Conservation (phyloP, 805 yeast genomes). For the Candida boidinii region DNA sequence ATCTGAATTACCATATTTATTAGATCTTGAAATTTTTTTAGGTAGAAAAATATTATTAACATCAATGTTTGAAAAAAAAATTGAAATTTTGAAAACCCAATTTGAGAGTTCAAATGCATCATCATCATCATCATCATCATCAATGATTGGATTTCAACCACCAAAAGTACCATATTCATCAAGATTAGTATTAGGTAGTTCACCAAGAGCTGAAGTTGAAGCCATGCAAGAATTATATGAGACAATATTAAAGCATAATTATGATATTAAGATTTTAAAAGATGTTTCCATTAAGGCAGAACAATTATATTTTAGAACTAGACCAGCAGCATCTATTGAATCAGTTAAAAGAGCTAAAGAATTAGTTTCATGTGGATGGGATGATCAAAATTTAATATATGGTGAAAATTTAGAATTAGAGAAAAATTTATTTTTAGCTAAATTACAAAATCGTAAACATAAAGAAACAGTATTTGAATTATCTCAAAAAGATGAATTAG, state of each 20-base stretch:
- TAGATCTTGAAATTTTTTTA: conserved; percentile 84
- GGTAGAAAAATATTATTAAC: conserved; percentile 75
- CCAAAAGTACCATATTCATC: conserved; percentile 66
- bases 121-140: conserved; percentile 24
- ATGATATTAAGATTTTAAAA: conserved; percentile 55
- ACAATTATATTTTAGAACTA: conserved; percentile 73
- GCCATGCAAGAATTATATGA: conserved; percentile 63
- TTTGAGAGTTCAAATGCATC: conserved; percentile 29
- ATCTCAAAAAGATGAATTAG: conserved; percentile 60
- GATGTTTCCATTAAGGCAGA: conserved; percentile 84
- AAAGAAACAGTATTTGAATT: conserved; percentile 95
- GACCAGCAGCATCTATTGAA: conserved; percentile 79
- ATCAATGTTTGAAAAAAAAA: conserved; percentile 56
- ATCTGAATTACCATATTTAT: conserved; percentile 78
- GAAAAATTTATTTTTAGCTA: conserved; percentile 62
- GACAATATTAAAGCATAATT: conserved; percentile 48
- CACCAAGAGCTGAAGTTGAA: conserved; percentile 70
- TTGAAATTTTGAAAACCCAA: conserved; percentile 39
- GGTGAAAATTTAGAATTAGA: conserved; percentile 71
- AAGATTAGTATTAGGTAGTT: conserved; percentile 73
- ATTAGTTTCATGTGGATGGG: conserved; percentile 73
- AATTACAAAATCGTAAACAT: conserved; percentile 56
- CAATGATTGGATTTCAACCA: conserved; percentile 24
- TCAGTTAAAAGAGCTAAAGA: conserved; percentile 83
- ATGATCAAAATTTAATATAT: conserved; percentile 72